These are phyloP conservation scores for Blastobotrys robertii DNA, from an alignment of 805 yeast species.

Conservation along the genomic window DNA sequence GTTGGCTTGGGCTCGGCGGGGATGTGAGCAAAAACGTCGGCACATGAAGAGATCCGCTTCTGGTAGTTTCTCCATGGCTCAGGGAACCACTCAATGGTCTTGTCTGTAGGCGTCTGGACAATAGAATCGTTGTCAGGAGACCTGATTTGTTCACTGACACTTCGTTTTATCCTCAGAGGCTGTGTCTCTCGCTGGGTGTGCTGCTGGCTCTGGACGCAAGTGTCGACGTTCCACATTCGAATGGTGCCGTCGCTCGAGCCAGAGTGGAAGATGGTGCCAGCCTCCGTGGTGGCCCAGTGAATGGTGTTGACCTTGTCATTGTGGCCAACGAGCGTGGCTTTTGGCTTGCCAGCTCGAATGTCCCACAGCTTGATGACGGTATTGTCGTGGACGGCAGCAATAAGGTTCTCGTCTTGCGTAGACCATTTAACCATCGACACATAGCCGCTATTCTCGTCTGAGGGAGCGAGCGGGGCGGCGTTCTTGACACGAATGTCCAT, in stretches of 20 bases:
- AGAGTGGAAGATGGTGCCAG: conserved; percentile 39
- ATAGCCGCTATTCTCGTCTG: conserved; percentile 23
- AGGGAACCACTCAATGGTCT: conserved; percentile 5
- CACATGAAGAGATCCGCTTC: conserved; percentile 18
- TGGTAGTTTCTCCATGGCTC: conserved; percentile 22
- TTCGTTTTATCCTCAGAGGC: not conserved
- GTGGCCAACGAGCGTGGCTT: conserved; percentile 48
- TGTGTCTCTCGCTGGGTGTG: not conserved
- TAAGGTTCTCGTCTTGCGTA: conserved; percentile 43
- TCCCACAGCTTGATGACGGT: conserved; percentile 65
- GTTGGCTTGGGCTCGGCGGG: conserved; percentile 9
- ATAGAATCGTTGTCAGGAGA: not conserved
- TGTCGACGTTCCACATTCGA: conserved; percentile 51
- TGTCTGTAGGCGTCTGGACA: not conserved
- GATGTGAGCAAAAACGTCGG: conserved; percentile 8
- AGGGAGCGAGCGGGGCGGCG: conserved; percentile 38
- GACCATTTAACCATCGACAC: conserved; percentile 54
- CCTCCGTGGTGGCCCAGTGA: conserved; percentile 44
- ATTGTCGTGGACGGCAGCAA: conserved; percentile 56
- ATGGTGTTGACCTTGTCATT: conserved; percentile 43
- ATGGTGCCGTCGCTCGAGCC: conserved; percentile 59
- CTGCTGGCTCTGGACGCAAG: conserved; percentile 7
- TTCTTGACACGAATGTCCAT: conserved; percentile 54
- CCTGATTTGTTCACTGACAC: not conserved
- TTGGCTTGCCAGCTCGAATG: conserved; percentile 47